phyloP scores from a whole-genome alignment of 768 basidiomycete species.

The Auriscalpium microsporum region DNA sequence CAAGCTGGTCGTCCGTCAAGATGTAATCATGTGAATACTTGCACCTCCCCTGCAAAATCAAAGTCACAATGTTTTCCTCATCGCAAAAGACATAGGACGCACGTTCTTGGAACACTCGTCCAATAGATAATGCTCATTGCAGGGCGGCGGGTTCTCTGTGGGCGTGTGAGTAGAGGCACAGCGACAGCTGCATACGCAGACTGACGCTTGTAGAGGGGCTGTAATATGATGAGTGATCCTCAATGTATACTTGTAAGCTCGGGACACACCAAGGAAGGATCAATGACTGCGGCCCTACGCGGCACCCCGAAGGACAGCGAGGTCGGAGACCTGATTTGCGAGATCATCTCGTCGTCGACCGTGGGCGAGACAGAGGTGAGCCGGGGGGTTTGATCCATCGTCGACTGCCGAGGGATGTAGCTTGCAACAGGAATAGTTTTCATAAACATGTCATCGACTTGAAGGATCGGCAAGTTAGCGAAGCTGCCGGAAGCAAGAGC shows the following conservation, averaged over 20 bases:
- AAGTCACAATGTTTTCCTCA: background rate
- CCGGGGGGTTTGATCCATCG: background rate
- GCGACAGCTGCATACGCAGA: background rate
- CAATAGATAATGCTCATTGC: slow-evolving; percentile 81
- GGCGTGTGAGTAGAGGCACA: slow-evolving; percentile 6
- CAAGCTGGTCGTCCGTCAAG: slow-evolving; percentile 62
- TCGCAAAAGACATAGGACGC: slow-evolving; percentile 2
- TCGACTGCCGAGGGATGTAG: background rate
- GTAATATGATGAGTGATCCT: background rate
- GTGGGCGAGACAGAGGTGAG: background rate
- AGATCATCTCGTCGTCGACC: background rate
- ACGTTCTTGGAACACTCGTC: slow-evolving; percentile 64
- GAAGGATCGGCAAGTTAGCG: slow-evolving; percentile 44
- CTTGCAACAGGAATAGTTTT: slow-evolving; percentile 20
- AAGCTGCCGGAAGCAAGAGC: slow-evolving; percentile 35
- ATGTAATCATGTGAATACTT: slow-evolving; percentile 81
- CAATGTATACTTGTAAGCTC: no score
- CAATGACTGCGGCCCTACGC: slow-evolving; percentile 4
- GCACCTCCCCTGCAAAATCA: slow-evolving; percentile 35
- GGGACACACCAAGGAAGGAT: slow-evolving; percentile 28
- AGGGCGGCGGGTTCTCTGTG: slow-evolving; percentile 73
- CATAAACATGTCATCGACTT: slow-evolving; percentile 44
- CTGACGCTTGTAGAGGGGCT: slow-evolving; percentile 12
- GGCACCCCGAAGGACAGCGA: background rate
- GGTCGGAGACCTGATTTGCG: background rate